phyloP scores from a whole-genome alignment of 495 filamentous ascomycete genomes.

The Hypoxylon intermedium region DNA sequence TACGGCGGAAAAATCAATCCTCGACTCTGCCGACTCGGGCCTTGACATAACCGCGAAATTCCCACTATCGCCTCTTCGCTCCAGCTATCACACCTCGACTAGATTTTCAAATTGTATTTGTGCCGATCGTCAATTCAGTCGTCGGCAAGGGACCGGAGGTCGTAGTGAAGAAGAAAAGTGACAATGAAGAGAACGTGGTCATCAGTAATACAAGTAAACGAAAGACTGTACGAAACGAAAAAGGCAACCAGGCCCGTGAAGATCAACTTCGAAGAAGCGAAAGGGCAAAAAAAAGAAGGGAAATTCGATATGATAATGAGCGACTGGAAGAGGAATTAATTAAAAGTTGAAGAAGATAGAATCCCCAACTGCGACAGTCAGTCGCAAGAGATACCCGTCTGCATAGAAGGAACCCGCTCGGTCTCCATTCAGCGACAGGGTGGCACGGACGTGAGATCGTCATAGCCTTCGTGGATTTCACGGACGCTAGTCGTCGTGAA shows the following conservation, averaged over 20 bases:
- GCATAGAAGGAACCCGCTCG: not conserved
- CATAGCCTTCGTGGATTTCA: conserved; percentile 28
- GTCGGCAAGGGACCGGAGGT: not conserved
- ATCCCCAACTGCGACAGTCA: too few species aligned
- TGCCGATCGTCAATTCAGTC: not conserved
- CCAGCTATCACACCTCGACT: not conserved
- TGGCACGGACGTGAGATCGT: conserved; percentile 37
- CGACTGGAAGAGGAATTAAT: conserved; percentile 5
- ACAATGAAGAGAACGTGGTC: conserved; percentile 17
- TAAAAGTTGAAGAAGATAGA: conserved; percentile 10
- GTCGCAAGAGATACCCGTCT: too few species aligned
- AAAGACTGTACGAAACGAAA: conserved; percentile 12
- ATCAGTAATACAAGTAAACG: conserved; percentile 1
- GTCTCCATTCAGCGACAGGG: not conserved
- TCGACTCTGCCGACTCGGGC: conserved; percentile 26
- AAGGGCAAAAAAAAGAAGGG: conserved; percentile 25
- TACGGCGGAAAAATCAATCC: conserved; percentile 28
- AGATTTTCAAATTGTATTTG: not conserved
- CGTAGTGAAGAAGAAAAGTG: conserved; percentile 2
- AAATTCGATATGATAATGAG: conserved; percentile 6
- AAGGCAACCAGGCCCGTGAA: conserved; percentile 43
- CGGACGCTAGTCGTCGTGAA: conserved; percentile 17
- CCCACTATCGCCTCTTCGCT: not conserved
- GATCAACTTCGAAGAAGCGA: conserved; percentile 45
- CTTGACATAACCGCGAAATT: conserved; percentile 16